These are phyloP conservation scores for Euphrasia arctica DNA, from an alignment of 305 asterid genomes.

Conservation along the genomic window DNA sequence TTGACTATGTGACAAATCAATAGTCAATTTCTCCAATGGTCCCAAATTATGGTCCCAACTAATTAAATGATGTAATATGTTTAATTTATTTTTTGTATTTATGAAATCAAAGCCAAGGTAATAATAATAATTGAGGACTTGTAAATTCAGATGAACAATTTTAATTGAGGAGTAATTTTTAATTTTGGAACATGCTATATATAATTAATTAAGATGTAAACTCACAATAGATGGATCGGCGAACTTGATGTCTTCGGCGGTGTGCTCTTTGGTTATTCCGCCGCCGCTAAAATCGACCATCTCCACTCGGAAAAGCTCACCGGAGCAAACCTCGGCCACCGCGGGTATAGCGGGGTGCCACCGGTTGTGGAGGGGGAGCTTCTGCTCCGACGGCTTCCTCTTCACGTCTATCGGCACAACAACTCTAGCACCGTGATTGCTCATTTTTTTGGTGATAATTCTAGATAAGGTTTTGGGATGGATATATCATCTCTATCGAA, in stretches of 20 bases:
- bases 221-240: conserved; percentile 59
- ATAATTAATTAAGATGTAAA: conserved; percentile 1
- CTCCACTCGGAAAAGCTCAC: conserved; percentile 74
- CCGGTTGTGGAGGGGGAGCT: conserved; percentile 43
- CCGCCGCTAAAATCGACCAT: conserved; percentile 85
- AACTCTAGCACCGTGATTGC: conserved; percentile 42
- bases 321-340: conserved; percentile 40
- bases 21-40: not conserved
- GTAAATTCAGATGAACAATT: no score
- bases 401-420: conserved; percentile 65
- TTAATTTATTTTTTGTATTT: not conserved
- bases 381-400: conserved; percentile 66
- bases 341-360: conserved; percentile 40
- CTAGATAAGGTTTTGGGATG: not conserved
- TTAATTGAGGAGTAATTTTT: no score
- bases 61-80: not conserved
- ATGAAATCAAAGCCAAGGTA: not conserved
- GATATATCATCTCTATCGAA: no score
- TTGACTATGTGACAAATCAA: no score
- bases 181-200: not conserved
- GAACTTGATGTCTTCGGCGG: conserved; percentile 62
- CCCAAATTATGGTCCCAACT: not conserved
- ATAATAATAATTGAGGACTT: not conserved
- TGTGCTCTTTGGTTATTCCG: conserved; percentile 51
- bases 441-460: conserved; percentile 19